Evolutionary conservation across 768 basidiomycete species (phyloP).

Genomic region (Mycena crocata): DNA sequence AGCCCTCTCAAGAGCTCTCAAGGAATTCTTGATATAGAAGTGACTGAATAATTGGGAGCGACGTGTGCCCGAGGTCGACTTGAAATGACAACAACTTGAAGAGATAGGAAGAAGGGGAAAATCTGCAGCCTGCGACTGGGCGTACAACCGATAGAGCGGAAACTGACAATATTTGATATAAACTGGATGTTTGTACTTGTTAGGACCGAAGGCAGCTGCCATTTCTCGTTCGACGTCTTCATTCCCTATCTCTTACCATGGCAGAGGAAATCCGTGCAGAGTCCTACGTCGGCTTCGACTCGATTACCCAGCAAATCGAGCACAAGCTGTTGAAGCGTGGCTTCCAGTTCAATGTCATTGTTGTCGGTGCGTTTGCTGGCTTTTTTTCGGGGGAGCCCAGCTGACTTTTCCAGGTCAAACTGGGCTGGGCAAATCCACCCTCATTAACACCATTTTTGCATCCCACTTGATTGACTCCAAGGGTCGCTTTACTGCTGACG

Average conservation of each 20-base stretch:
- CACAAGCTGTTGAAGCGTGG: constrained; percentile 99
- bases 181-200: neutral
- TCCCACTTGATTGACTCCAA: constrained; percentile 98
- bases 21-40: no score
- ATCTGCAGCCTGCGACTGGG: no score
- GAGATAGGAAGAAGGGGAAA: no score
- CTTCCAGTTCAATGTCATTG: constrained; percentile 99
- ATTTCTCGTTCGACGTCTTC: constrained; percentile 24
- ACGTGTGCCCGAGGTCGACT: no score
- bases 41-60: no score
- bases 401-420: constrained; percentile 79
- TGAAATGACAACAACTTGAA: no score
- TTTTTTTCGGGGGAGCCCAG: constrained; percentile 8
- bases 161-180: no score
- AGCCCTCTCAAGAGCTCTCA: no score
- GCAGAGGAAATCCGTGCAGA: constrained; percentile 88
- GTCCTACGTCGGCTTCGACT: constrained; percentile 97
- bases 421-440: constrained; percentile 96
- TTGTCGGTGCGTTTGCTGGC: constrained; percentile 71
- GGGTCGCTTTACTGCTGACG: constrained; percentile 89
- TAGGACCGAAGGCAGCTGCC: neutral
- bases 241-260: constrained; percentile 29
- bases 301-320: constrained; percentile 97
- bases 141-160: no score
- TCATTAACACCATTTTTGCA: constrained; percentile 99